phyloP scores from a whole-genome alignment of 2,329 filamentous ascomycete genomes.

The Pseudomassariella vexata region DNA sequence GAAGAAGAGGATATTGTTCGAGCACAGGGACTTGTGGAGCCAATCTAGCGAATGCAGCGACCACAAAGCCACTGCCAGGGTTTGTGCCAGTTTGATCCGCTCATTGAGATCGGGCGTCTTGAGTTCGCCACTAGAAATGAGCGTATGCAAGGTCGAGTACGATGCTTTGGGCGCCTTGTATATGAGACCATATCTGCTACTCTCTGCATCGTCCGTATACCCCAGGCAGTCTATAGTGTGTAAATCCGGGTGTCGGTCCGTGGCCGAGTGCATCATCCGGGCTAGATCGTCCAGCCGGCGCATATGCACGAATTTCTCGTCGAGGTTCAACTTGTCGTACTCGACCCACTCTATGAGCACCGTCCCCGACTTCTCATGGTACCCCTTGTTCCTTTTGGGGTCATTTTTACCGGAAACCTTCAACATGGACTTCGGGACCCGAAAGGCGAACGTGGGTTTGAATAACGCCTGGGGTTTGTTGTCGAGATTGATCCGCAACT shows the following conservation, averaged over 20 bases:
- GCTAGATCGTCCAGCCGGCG: constrained; percentile 40
- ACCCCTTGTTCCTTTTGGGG: constrained; percentile 13
- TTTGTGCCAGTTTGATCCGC: constrained; percentile 34
- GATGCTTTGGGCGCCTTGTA: constrained; percentile 30
- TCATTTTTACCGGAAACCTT: constrained; percentile 11
- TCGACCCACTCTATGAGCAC: constrained; percentile 40
- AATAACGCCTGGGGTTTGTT: constrained; percentile 31
- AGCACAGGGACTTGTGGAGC: constrained; percentile 39
- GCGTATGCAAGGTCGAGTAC: constrained; percentile 31
- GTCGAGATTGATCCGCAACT: constrained; percentile 41
- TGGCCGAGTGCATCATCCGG: constrained; percentile 40
- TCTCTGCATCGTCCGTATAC: constrained; percentile 35
- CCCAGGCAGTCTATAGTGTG: constrained; percentile 41
- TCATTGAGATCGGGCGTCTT: constrained; percentile 39
- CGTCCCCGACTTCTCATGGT: constrained; percentile 26
- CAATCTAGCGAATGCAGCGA: constrained; percentile 49
- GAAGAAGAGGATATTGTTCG: constrained; percentile 37
- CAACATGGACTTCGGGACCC: constrained; percentile 28
- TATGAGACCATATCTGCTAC: constrained; percentile 36
- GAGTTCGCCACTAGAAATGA: constrained; percentile 31
- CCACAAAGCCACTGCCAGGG: constrained; percentile 37
- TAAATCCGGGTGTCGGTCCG: constrained; percentile 37
- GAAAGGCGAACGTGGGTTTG: constrained; percentile 35
- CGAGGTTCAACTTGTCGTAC: constrained; percentile 35
- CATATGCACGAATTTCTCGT: constrained; percentile 36